phyloP scores from a whole-genome alignment of 2,329 filamentous ascomycete genomes.

The Aspergillus arachidicola region DNA sequence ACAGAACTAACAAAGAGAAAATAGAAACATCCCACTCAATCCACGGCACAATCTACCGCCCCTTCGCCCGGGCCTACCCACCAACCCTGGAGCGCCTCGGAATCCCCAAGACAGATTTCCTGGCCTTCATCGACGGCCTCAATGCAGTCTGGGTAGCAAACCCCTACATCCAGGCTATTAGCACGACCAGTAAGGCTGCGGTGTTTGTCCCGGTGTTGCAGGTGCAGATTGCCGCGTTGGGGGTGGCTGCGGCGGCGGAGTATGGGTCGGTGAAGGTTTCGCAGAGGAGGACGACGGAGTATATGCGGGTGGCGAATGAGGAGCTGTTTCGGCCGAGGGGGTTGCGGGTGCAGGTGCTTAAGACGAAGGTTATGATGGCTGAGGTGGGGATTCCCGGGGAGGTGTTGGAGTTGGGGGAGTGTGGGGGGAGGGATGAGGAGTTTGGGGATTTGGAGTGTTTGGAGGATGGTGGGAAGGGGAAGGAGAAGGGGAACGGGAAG shows the following conservation, averaged over 20 bases:
- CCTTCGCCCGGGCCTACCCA: conserved; percentile 18
- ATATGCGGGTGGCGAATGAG: conserved; percentile 33
- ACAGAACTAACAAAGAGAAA: not conserved
- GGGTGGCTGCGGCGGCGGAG: conserved; percentile 14
- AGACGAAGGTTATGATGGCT: conserved; percentile 25
- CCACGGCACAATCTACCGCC: conserved; percentile 18
- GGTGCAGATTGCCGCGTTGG: conserved; percentile 23
- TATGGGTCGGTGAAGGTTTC: conserved; percentile 19
- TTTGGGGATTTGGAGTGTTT: conserved; percentile 2
- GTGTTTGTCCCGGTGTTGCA: conserved; percentile 33
- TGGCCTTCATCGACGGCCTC: conserved; percentile 41
- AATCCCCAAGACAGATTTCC: conserved; percentile 21
- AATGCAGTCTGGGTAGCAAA: conserved; percentile 61
- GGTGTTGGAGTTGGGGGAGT: conserved; percentile 7
- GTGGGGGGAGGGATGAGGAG: conserved; percentile 4
- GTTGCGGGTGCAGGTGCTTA: conserved; percentile 31
- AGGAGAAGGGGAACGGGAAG: conserved; percentile 1
- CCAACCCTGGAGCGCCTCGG: conserved; percentile 2
- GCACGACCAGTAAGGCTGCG: conserved; percentile 26
- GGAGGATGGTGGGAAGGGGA: not conserved
- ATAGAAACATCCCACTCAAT: conserved; percentile 17
- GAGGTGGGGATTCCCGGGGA: conserved; percentile 11
- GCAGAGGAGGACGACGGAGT: conserved; percentile 31
- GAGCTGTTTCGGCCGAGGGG: conserved; percentile 35
- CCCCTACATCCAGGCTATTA: conserved; percentile 31